Percentiles rank a stretch among this genome's conserved stretches.
Evolutionary conservation across 1,284 basidiomycete genomes (phyloP).

Genomic region (Lentinula novae-zelandiae): DNA sequence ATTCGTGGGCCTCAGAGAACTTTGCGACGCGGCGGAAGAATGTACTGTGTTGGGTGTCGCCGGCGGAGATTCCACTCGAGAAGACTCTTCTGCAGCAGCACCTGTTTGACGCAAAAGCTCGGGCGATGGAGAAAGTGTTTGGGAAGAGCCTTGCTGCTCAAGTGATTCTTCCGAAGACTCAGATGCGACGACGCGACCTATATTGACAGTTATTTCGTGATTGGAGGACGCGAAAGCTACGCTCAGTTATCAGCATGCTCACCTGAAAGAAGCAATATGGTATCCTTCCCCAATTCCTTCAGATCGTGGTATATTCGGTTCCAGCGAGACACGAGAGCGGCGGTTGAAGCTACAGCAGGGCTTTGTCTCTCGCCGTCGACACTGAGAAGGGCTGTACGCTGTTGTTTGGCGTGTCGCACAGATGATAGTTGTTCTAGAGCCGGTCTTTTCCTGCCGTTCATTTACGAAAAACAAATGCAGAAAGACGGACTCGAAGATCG

Average conservation of each 20-base stretch:
- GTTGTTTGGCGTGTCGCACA: constrained; percentile 12
- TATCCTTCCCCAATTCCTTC: constrained; percentile 9
- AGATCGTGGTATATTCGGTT: constrained; percentile 26
- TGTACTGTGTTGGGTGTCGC: not conserved
- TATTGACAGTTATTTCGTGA: not conserved
- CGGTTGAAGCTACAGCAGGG: constrained; percentile 4
- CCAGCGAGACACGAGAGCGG: constrained; percentile 12
- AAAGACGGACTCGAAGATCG: not conserved
- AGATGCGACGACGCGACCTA: not conserved
- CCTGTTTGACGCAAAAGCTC: not conserved
- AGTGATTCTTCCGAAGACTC: not conserved
- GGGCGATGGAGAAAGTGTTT: not conserved
- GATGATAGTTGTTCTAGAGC: constrained; percentile 12
- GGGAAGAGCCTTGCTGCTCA: not conserved
- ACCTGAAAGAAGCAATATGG: constrained; percentile 5
- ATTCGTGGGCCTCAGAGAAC: not conserved
- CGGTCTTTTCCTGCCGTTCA: constrained; percentile 14
- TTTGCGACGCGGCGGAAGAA: not conserved
- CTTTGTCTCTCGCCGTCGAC: constrained; percentile 10
- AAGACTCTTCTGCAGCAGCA: not conserved
- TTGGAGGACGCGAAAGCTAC: not conserved
- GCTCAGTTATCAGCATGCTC: not conserved
- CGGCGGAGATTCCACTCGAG: not conserved
- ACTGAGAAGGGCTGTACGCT: constrained; percentile 8
- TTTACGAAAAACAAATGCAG: not conserved